A percentile compares a stretch with the other conserved stretches of the same genome.
These are phyloP conservation scores for Calonectria crousiana DNA, from an alignment of 2,329 filamentous ascomycete genomes.

Conservation along the genomic window DNA sequence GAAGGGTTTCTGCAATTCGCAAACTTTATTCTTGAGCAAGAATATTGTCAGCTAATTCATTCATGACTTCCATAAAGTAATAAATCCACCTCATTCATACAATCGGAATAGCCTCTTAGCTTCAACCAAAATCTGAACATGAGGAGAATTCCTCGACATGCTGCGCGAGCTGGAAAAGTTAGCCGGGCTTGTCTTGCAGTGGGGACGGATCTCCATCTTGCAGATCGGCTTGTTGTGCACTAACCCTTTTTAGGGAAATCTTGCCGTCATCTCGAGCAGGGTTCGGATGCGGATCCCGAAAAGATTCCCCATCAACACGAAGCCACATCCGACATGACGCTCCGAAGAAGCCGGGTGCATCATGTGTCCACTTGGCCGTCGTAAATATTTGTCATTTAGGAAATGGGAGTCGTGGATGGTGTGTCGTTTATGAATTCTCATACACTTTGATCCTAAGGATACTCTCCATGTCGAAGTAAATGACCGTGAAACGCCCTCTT, in stretches of 20 bases:
- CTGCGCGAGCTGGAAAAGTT: neutral
- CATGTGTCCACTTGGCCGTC: neutral
- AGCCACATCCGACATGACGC: neutral
- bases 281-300: neutral
- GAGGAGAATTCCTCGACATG: neutral
- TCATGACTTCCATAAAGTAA: neutral
- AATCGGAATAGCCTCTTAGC: neutral
- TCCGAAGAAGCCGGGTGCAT: neutral
- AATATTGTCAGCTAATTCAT: neutral
- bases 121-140: neutral
- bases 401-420: too few relatives aligned
- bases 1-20: conserved; percentile 22
- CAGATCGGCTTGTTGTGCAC: neutral
- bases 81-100: neutral
- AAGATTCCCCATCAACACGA: neutral
- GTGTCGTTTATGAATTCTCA: too few relatives aligned
- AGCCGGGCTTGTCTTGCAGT: neutral
- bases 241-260: neutral
- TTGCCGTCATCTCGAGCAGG: neutral
- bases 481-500: too few relatives aligned
- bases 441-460: neutral
- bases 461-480: too few relatives aligned
- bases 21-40: neutral
- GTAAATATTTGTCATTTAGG: neutral
- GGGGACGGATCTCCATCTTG: neutral